Conservation (phyloP, 2,329 filamentous ascomycete genomes). For the Ceratocystis papillata region DNA sequence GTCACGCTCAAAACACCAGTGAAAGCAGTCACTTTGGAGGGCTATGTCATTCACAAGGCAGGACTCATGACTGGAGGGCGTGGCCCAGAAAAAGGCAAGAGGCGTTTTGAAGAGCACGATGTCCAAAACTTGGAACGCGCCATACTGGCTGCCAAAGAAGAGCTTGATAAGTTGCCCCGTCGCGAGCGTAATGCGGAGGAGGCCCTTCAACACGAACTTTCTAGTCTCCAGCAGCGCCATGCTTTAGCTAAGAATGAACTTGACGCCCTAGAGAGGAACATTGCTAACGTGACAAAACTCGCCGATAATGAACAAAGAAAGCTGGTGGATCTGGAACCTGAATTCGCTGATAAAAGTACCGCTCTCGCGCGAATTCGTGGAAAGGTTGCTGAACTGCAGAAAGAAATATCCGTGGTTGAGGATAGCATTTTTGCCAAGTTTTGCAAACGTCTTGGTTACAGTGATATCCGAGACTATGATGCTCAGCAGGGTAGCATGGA, state of each 20-base stretch:
- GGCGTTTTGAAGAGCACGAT: conserved; percentile 81
- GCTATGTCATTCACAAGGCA: conserved; percentile 93
- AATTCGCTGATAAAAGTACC: conserved; percentile 59
- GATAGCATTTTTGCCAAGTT: conserved; percentile 80
- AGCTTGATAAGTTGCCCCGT: conserved; percentile 70
- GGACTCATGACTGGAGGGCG: conserved; percentile 95
- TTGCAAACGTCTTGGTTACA: conserved; percentile 76
- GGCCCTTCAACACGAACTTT: conserved; percentile 64
- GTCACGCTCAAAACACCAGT: conserved; percentile 77
- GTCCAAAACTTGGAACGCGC: conserved; percentile 72
- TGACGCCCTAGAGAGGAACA: conserved; percentile 67
- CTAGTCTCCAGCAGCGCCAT: conserved; percentile 67
- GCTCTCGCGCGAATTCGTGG: conserved; percentile 51
- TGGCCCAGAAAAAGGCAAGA: conserved; percentile 64
- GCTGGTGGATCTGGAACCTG: conserved; percentile 64
- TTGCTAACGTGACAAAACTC: conserved; percentile 74
- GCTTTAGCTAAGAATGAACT: conserved; percentile 63
- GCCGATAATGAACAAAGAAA: conserved; percentile 61
- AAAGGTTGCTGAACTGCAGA: conserved; percentile 43
- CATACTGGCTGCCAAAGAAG: conserved; percentile 62
- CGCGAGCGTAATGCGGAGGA: conserved; percentile 72
- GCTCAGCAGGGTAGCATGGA: conserved; percentile 85
- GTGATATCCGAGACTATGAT: conserved; percentile 85
- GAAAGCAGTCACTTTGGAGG: conserved; percentile 88
- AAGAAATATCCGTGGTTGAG: conserved; percentile 67